phyloP scores from a whole-genome alignment of 768 basidiomycete species.

The Pleurotus giganteus region DNA sequence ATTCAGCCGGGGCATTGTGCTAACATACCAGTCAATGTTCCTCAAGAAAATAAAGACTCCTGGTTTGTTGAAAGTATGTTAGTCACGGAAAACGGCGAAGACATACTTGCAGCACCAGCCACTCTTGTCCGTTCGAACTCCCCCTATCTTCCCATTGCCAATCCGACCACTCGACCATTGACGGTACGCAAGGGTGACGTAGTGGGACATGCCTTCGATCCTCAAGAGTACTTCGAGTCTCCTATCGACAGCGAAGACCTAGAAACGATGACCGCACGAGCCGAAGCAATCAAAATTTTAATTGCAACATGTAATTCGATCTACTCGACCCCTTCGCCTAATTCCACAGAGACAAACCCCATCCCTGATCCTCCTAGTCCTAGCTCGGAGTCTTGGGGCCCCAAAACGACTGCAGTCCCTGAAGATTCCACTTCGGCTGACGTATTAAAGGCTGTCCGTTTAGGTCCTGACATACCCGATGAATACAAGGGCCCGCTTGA shows the following conservation, averaged over 20 bases:
- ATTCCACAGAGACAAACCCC: no score
- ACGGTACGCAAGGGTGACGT: constrained; percentile 14
- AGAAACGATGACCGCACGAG: background rate
- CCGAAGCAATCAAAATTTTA: no score
- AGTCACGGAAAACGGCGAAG: constrained; percentile 8
- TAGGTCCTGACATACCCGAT: constrained; percentile 17
- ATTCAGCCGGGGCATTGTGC: no score
- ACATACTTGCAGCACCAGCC: constrained; percentile 12
- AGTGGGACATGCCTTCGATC: constrained; percentile 13
- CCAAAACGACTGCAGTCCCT: constrained; percentile 21
- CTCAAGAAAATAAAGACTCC: background rate
- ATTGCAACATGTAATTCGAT: no score
- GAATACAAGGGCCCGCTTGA: constrained; percentile 10
- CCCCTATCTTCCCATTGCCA: constrained; percentile 17
- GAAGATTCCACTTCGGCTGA: constrained; percentile 10
- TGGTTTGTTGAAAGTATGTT: constrained; percentile 18
- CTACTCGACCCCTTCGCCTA: no score
- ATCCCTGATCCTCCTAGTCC: background rate
- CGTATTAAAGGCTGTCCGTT: constrained; percentile 12
- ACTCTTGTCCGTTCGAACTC: constrained; percentile 12
- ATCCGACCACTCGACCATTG: constrained; percentile 10
- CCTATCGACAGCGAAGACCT: constrained; percentile 1
- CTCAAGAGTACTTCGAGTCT: background rate
- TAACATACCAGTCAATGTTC: no score
- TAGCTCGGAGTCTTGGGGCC: constrained; percentile 16